These are phyloP conservation scores for Evansstolkia leycettana DNA, from an alignment of 495 filamentous ascomycete genomes.

Conservation along the genomic window DNA sequence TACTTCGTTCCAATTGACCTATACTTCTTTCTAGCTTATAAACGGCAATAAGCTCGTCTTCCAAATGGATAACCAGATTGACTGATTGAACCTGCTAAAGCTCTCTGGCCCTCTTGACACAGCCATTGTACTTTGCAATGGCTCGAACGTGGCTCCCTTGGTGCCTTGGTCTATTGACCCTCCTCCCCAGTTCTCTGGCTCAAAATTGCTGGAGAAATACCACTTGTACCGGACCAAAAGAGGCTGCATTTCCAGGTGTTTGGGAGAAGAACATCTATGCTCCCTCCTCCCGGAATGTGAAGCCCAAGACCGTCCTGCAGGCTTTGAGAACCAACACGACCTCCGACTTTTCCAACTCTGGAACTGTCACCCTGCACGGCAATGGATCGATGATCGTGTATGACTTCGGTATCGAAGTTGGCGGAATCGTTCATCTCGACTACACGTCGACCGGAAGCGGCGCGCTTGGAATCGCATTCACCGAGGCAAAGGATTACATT, in stretches of 20 bases:
- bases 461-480: conserved; percentile 46
- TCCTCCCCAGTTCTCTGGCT: conserved; percentile 11
- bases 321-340: conserved; percentile 20
- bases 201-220: conserved; percentile 45
- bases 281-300: conserved; percentile 39
- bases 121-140: conserved; percentile 6
- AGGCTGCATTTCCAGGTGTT: conserved; percentile 41
- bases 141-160: conserved; percentile 5
- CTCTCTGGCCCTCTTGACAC: not conserved
- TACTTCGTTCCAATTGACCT: too few species aligned
- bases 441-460: conserved; percentile 34
- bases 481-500: conserved; percentile 51
- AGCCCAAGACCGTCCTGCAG: conserved; percentile 33
- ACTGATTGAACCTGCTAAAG: too few species aligned
- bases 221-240: conserved; percentile 38
- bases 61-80: too few species aligned
- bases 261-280: conserved; percentile 53
- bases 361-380: conserved; percentile 19
- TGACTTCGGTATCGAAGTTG: conserved; percentile 48
- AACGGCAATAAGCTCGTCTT: too few species aligned
- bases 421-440: conserved; percentile 39
- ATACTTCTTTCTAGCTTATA: too few species aligned
- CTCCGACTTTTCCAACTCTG: conserved; percentile 13
- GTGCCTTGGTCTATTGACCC: conserved; percentile 8
- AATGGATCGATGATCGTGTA: conserved; percentile 39